A percentile compares a stretch with the other conserved stretches of the same genome.
These are phyloP conservation scores for Laguncularia racemosa DNA, from an alignment of 345 rosid genomes.

Conservation along the genomic window DNA sequence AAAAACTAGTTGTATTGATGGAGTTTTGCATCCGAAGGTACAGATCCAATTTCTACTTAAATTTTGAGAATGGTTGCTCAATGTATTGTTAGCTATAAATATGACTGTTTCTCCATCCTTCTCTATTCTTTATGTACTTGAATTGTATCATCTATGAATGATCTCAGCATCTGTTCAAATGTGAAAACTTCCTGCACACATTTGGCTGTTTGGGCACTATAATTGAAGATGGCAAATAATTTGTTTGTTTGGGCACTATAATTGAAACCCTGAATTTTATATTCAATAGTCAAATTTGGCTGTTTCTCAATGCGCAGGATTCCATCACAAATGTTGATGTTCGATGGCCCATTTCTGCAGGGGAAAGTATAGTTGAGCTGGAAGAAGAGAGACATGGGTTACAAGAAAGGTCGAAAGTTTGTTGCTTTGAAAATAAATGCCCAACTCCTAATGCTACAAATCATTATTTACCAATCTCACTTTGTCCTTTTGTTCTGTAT, in stretches of 20 bases:
- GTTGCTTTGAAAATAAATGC: background rate
- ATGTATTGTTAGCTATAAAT: background rate
- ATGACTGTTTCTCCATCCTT: background rate
- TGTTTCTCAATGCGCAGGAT: constrained; percentile 1
- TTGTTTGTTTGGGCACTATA: too few relatives aligned
- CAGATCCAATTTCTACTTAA: background rate
- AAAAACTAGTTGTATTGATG: background rate
- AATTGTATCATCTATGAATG: background rate
- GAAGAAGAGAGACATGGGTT: constrained; percentile 12
- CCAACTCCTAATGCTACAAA: too few relatives aligned
- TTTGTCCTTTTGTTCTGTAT: background rate
- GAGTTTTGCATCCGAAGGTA: constrained; percentile 17
- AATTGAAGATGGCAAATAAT: too few relatives aligned
- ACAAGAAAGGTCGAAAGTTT: constrained; percentile 15
- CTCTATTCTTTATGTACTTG: background rate
- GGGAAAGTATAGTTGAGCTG: constrained; percentile 6
- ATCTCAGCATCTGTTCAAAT: too few relatives aligned
- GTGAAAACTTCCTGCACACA: too few relatives aligned
- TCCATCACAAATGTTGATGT: background rate
- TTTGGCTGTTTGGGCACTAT: too few relatives aligned
- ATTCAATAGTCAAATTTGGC: too few relatives aligned
- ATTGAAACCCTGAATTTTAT: background rate
- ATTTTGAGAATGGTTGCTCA: background rate
- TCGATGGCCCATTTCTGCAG: background rate
- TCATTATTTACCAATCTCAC: background rate